These are phyloP conservation scores for Globisporangium mamillatum DNA, from an alignment of 352 stramenopile genomes.

Conservation along the genomic window DNA sequence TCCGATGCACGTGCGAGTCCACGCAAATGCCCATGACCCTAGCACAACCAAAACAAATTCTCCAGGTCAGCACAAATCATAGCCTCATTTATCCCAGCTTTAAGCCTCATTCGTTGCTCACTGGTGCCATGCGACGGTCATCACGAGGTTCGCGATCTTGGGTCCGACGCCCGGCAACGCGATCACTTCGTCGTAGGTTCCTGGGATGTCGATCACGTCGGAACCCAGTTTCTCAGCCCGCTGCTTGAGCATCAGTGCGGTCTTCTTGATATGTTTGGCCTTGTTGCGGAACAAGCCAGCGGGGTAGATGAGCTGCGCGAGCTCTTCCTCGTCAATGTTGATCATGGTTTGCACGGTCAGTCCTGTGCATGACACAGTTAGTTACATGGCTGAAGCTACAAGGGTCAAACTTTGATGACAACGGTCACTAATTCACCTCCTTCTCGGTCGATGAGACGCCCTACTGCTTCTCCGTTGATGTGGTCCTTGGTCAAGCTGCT, in stretches of 20 bases:
- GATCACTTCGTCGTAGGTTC: constrained; percentile 88
- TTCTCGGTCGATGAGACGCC: constrained; percentile 57
- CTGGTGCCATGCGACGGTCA: constrained; percentile 89
- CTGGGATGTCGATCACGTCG: constrained; percentile 82
- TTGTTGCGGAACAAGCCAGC: constrained; percentile 97
- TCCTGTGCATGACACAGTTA: constrained; percentile 25
- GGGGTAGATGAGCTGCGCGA: constrained; percentile 86
- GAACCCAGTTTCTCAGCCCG: constrained; percentile 9
- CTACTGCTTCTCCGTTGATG: constrained; percentile 71
- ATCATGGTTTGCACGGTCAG: constrained; percentile 88
- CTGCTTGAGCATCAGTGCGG: constrained; percentile 42
- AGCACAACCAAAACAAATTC: background rate
- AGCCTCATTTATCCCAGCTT: too few species aligned
- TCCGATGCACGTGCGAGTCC: constrained; percentile 96
- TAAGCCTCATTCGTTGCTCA: constrained; percentile 23
- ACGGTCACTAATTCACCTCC: constrained; percentile 11
- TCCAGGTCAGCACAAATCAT: background rate
- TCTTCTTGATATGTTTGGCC: constrained; percentile 92
- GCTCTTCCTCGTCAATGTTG: constrained; percentile 66
- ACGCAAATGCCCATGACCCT: constrained; percentile 92
- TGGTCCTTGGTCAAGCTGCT: constrained; percentile 96
- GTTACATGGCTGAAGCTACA: background rate
- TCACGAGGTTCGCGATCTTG: constrained; percentile 95
- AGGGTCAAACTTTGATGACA: background rate
- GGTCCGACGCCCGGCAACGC: constrained; percentile 91